Conservation (phyloP, 768 basidiomycete species). For the Kwoniella sp. region DNA sequence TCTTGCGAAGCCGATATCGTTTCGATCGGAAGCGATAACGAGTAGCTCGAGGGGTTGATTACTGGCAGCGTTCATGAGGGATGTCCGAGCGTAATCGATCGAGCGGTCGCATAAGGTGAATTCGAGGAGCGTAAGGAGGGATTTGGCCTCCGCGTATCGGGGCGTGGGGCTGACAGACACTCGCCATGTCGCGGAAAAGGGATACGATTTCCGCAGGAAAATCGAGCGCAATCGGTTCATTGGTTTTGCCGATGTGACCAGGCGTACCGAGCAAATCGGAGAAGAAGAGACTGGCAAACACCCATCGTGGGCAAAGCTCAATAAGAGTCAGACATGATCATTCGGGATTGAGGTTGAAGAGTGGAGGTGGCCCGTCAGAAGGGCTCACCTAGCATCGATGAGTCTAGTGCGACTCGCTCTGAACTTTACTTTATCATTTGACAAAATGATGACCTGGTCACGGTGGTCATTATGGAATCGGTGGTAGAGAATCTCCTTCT, state of each 20-base stretch:
- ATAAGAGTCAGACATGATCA: too few relatives aligned
- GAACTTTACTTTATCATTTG: neutral
- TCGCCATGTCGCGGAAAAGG: slow-evolving; percentile 9
- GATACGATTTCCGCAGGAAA: neutral
- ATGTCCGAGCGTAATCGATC: slow-evolving; percentile 4
- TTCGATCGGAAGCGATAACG: slow-evolving; percentile 5
- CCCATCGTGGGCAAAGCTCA: neutral
- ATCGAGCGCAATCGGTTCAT: slow-evolving; percentile 6
- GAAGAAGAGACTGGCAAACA: slow-evolving; percentile 6
- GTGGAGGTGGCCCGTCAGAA: neutral
- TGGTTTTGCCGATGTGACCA: neutral
- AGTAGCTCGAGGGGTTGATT: slow-evolving; percentile 13
- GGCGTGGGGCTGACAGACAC: neutral
- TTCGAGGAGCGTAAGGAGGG: neutral
- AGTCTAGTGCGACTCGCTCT: neutral
- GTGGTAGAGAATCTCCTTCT: neutral
- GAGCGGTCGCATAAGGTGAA: slow-evolving; percentile 5
- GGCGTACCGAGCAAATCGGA: neutral
- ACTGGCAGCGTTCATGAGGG: neutral
- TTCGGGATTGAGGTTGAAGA: too few relatives aligned
- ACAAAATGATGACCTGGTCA: neutral
- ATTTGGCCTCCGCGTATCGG: neutral
- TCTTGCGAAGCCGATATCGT: slow-evolving; percentile 5
- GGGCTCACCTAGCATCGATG: slow-evolving; percentile 1
- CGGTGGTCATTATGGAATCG: neutral